A percentile compares a stretch with the other conserved stretches of the same genome.
phyloP scores from a whole-genome alignment of 1,284 basidiomycete genomes.

The Microbotryomycetes sp. region DNA sequence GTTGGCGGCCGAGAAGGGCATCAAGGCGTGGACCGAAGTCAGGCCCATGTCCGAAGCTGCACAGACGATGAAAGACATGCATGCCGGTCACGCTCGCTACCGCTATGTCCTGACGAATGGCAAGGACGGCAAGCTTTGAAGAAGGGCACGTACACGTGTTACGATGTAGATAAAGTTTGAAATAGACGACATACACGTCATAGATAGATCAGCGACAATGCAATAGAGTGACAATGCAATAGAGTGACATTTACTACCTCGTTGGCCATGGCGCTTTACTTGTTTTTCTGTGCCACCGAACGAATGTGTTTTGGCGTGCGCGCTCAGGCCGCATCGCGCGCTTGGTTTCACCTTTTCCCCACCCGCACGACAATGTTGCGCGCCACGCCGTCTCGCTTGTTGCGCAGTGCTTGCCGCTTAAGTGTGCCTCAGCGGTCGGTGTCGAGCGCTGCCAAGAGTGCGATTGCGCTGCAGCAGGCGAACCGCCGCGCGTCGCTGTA shows the following conservation, averaged over 20 bases:
- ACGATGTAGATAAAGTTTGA: too few relatives aligned
- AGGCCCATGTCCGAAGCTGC: slow-evolving; percentile 46
- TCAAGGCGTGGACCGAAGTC: slow-evolving; percentile 44
- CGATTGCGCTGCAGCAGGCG: slow-evolving; percentile 5
- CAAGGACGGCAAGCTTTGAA: slow-evolving; percentile 6
- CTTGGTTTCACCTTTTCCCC: too few relatives aligned
- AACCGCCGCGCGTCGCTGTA: slow-evolving; percentile 7
- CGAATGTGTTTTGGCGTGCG: too few relatives aligned
- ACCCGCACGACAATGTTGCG: background rate
- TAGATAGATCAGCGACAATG: too few relatives aligned
- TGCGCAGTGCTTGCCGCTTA: slow-evolving; percentile 11
- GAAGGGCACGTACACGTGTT: too few relatives aligned
- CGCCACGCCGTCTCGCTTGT: background rate
- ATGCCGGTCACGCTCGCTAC: slow-evolving; percentile 45
- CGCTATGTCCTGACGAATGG: slow-evolving; percentile 46
- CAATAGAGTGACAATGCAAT: too few relatives aligned
- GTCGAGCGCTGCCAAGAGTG: background rate
- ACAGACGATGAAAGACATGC: slow-evolving; percentile 45
- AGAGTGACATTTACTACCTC: too few relatives aligned
- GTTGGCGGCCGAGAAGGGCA: slow-evolving; percentile 40
- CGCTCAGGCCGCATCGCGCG: too few relatives aligned
- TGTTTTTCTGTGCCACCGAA: background rate
- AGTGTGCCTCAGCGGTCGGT: background rate
- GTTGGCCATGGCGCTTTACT: too few relatives aligned
- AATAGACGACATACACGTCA: too few relatives aligned